phyloP scores from a whole-genome alignment of 2,329 filamentous ascomycete species.

The Coniochaeta ligniaria region DNA sequence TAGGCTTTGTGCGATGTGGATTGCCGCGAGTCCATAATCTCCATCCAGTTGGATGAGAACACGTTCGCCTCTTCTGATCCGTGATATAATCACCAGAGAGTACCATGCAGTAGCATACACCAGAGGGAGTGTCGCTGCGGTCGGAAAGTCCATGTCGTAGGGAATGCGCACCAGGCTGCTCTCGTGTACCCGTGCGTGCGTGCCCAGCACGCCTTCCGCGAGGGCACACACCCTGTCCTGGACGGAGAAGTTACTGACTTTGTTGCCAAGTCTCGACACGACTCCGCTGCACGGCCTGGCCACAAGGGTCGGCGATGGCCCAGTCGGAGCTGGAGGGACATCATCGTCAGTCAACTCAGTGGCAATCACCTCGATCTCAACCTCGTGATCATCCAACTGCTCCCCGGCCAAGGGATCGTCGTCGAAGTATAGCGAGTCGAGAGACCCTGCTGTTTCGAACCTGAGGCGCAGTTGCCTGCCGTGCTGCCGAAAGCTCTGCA shows the following conservation, averaged over 20 bases:
- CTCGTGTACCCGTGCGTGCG: constrained; percentile 9
- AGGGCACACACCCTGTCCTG: constrained; percentile 13
- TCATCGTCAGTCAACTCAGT: constrained; percentile 14
- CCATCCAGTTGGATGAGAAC: constrained; percentile 15
- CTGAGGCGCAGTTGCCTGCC: constrained; percentile 12
- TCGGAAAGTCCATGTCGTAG: constrained; percentile 6
- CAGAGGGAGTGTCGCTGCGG: constrained; percentile 11
- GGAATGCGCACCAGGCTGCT: constrained; percentile 12
- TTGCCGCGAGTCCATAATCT: constrained; percentile 10
- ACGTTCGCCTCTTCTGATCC: constrained; percentile 10
- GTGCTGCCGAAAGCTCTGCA: constrained; percentile 11
- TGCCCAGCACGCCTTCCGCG: constrained; percentile 11
- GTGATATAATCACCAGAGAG: constrained; percentile 9
- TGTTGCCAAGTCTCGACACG: constrained; percentile 14
- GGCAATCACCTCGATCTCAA: constrained; percentile 16
- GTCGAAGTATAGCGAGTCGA: constrained; percentile 7
- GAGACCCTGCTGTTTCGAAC: constrained; percentile 4
- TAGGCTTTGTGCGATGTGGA: constrained; percentile 10
- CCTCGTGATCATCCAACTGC: constrained; percentile 13
- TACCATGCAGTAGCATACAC: constrained; percentile 11
- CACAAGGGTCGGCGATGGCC: constrained; percentile 3
- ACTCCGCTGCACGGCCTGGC: constrained; percentile 18
- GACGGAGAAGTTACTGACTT: constrained; percentile 6
- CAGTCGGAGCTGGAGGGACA: neutral
- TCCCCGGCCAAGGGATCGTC: constrained; percentile 11